These are phyloP conservation scores for Tricholoma furcatifolium DNA, from an alignment of 768 basidiomycete genomes.

Conservation along the genomic window DNA sequence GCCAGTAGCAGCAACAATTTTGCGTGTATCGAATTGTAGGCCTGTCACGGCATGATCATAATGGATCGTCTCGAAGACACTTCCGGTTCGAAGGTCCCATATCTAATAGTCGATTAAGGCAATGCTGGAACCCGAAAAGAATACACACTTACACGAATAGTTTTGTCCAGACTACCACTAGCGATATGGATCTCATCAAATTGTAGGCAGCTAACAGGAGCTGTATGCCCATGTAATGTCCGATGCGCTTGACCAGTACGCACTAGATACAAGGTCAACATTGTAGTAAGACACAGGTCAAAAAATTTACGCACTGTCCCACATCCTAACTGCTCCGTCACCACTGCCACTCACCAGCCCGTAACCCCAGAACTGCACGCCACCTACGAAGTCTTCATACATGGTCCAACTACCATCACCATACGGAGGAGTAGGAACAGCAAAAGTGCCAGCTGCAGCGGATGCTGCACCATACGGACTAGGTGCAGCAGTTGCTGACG, in stretches of 20 bases:
- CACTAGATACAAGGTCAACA: slow-evolving; percentile 49
- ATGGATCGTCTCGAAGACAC: slow-evolving; percentile 82
- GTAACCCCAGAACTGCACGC: slow-evolving; percentile 98
- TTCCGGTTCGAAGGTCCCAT: slow-evolving; percentile 94
- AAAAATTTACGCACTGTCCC: slow-evolving; percentile 81
- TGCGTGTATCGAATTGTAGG: slow-evolving; percentile 92
- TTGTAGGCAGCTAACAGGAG: slow-evolving; percentile 89
- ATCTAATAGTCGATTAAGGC: slow-evolving; percentile 50
- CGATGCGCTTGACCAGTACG: slow-evolving; percentile 96
- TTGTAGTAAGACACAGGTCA: neutral
- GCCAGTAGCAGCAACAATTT: slow-evolving; percentile 88
- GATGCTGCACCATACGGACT: slow-evolving; percentile 52
- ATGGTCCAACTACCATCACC: slow-evolving; percentile 92
- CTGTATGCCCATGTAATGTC: slow-evolving; percentile 90
- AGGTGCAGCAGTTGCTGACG: slow-evolving; percentile 32
- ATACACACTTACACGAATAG: slow-evolving; percentile 64
- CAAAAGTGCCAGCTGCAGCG: slow-evolving; percentile 63
- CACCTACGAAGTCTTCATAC: slow-evolving; percentile 97
- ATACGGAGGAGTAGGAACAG: slow-evolving; percentile 82
- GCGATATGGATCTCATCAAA: slow-evolving; percentile 96
- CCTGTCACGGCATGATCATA: slow-evolving; percentile 90
- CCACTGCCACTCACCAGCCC: slow-evolving; percentile 96
- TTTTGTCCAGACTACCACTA: slow-evolving; percentile 92
- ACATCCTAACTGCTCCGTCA: slow-evolving; percentile 97
- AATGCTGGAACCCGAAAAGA: slow-evolving; percentile 4